Conservation (phyloP, 1,284 basidiomycete species). For the Trametes polyzona region DNA sequence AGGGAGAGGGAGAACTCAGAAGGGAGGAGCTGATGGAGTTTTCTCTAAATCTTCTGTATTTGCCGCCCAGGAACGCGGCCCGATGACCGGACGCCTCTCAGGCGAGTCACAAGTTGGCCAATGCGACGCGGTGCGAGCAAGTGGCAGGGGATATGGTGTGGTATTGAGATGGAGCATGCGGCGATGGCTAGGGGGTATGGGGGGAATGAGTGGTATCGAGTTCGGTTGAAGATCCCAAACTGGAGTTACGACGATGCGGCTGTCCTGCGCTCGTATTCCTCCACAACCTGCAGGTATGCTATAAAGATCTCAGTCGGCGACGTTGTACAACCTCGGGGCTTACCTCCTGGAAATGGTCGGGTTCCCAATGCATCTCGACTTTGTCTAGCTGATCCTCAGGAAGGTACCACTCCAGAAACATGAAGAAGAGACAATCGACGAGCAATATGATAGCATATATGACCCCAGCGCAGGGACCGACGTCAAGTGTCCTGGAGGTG, state of each 20-base stretch:
- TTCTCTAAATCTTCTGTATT: background rate
- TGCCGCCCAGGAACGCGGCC: background rate
- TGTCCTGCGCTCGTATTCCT: background rate
- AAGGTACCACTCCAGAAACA: slow-evolving; percentile 76
- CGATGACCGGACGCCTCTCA: background rate
- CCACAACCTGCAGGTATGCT: slow-evolving; percentile 7
- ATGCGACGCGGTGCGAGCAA: too few relatives aligned
- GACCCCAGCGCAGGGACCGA: slow-evolving; percentile 75
- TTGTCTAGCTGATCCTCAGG: slow-evolving; percentile 73
- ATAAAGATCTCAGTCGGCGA: too few relatives aligned
- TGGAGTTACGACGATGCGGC: background rate
- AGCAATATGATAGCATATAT: slow-evolving; percentile 82
- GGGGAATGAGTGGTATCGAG: too few relatives aligned
- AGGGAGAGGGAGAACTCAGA: background rate
- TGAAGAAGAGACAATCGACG: slow-evolving; percentile 81
- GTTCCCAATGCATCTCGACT: slow-evolving; percentile 54
- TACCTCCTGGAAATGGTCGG: slow-evolving; percentile 40
- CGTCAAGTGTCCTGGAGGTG: slow-evolving; percentile 59
- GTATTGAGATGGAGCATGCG: too few relatives aligned
- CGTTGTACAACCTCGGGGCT: too few relatives aligned
- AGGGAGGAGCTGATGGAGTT: background rate
- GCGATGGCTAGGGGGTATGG: too few relatives aligned
- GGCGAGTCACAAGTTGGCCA: background rate
- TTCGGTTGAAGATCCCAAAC: too few relatives aligned
- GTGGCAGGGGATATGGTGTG: too few relatives aligned